phyloP scores from a whole-genome alignment of 345 rosid genomes.

The Hevea brasiliensis region DNA sequence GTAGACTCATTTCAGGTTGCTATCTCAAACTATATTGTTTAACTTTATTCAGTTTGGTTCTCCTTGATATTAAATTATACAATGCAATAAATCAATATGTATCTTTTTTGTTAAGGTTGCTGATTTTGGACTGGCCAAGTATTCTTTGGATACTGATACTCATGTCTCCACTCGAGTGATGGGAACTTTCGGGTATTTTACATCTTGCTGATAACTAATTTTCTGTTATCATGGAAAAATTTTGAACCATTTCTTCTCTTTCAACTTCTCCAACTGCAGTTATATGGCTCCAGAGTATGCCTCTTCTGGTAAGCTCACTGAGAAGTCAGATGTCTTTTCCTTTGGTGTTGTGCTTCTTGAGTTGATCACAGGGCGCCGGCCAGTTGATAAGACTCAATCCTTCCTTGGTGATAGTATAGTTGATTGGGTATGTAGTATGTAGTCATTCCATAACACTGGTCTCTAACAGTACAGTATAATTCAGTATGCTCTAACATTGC shows the following conservation, averaged over 20 bases:
- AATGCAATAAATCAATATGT: not conserved
- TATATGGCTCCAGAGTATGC: slow-evolving; percentile 40
- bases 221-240: not conserved
- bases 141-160: slow-evolving; percentile 27
- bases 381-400: slow-evolving; percentile 28
- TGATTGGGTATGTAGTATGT: slow-evolving; percentile 25
- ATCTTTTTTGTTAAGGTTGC: slow-evolving; percentile 22
- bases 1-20: slow-evolving; percentile 2
- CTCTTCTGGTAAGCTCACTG: slow-evolving; percentile 33
- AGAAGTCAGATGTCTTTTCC: slow-evolving; percentile 36
- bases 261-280: slow-evolving; percentile 17
- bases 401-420: slow-evolving; percentile 26
- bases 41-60: not conserved
- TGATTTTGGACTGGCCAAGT: slow-evolving; percentile 34
- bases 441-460: not conserved
- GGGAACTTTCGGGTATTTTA: slow-evolving; percentile 34
- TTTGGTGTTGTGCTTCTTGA: slow-evolving; percentile 37
- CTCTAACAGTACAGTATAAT: not conserved
- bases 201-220: not conserved
- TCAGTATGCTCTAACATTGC: not conserved
- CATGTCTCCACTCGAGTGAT: slow-evolving; percentile 36
- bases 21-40: not conserved
- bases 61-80: slow-evolving; percentile 2
- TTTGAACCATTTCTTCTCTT: not conserved
- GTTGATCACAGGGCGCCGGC: slow-evolving; percentile 28